Conservation (phyloP, 805 yeast species). For the Suhomyces kilbournensis region DNA sequence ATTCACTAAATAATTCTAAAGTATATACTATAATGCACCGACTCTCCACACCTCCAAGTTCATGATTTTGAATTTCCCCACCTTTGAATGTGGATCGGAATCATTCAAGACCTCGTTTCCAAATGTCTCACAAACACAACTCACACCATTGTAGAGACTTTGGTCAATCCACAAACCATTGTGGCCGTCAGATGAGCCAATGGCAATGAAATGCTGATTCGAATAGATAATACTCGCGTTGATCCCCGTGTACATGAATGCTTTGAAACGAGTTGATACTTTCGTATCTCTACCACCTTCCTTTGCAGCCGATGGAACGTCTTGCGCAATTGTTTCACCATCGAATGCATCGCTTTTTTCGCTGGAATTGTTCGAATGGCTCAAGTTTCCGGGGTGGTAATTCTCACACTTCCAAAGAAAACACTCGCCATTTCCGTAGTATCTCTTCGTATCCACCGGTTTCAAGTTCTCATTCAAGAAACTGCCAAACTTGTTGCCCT, state of each 20-base stretch:
- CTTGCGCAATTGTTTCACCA: neutral
- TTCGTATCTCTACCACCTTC: neutral
- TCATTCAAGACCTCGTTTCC: conserved; percentile 74
- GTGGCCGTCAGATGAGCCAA: conserved; percentile 92
- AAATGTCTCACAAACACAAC: conserved; percentile 76
- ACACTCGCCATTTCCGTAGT: conserved; percentile 93
- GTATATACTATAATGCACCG: conserved; percentile 30
- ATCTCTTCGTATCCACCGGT: conserved; percentile 69
- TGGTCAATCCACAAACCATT: conserved; percentile 89
- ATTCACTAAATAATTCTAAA: neutral
- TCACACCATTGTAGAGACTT: conserved; percentile 70
- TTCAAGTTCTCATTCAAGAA: conserved; percentile 70
- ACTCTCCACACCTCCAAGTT: conserved; percentile 87
- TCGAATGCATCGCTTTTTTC: neutral
- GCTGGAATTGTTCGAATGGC: conserved; percentile 3
- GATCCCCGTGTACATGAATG: conserved; percentile 82
- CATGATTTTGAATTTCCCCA: conserved; percentile 65
- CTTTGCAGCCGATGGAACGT: neutral
- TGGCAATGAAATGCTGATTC: conserved; percentile 68
- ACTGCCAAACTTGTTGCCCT: conserved; percentile 70
- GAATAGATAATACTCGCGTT: conserved; percentile 86
- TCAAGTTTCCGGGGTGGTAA: conserved; percentile 24
- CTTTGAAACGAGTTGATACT: conserved; percentile 50
- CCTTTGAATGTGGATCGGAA: conserved; percentile 27
- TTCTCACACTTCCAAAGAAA: conserved; percentile 79